Evolutionary conservation across 2,329 filamentous ascomycete genomes (phyloP), one percentile per base, ranked within the genome.

Genomic region (Fusarium sp.): DNA sequence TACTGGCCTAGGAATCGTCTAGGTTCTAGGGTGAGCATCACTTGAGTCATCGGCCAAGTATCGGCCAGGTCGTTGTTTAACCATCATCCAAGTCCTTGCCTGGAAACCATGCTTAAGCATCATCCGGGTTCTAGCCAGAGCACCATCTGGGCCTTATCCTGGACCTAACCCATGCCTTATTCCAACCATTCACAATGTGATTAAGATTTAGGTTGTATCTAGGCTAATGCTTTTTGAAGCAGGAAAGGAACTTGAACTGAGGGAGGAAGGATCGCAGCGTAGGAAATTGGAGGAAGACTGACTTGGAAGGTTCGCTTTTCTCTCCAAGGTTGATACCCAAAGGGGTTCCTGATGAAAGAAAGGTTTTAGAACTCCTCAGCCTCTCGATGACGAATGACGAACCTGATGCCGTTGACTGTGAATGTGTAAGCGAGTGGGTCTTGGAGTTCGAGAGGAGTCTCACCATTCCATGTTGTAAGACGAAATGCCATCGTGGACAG

Each of bases 381-480:
- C 13, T 10, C 48, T 43, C 18, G 11, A 13, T 18, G 30, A 52
- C 59, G 64, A 76, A 58, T 66, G 66, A 74, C 80, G n/a, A 79
- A 93, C 92, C 92, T 90, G 81, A 96, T 95, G 78, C 94, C 94
- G 82, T 95, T 95, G 50, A 95, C 93, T 95, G 35, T 61, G 41
- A 6, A 58, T 30, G 54, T 56, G 8, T 48, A 48, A 41, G 3
- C 43, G 72, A 60, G 73, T 72, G 61, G 69, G 58, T 50, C 20
- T 16, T 5, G 23, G 16, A 7, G 41, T 14, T 56, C 11, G 20
- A 23, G 11, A 41, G 23, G 23, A 43, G 54, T 14, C 20, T 50
- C 82, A 94, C 93, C 94, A 84, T 96, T 96, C 94, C 94, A 96
- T 16, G 93, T 94, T 4, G 94, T 97, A 77, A 98, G 94, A 71